A percentile compares a stretch with the other conserved stretches of the same genome.
Conservation (phyloP, 106 monocot species). For the Agapanthus africanus region DNA sequence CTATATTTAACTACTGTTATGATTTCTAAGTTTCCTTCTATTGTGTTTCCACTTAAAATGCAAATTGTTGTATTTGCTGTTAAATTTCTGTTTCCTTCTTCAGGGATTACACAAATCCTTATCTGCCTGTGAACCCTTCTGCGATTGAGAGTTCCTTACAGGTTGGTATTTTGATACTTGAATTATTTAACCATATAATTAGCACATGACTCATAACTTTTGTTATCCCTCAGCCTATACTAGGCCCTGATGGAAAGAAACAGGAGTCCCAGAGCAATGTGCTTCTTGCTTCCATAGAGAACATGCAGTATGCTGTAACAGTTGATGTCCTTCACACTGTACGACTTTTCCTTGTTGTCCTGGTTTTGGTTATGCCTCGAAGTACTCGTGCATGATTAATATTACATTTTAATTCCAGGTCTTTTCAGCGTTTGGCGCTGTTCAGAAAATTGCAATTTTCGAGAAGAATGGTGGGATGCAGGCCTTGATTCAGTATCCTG, state of each 20-base stretch:
- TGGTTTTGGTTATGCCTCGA: neutral
- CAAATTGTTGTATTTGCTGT: neutral
- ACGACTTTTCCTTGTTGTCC: conserved; percentile 8
- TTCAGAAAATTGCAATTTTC: conserved; percentile 89
- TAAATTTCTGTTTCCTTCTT: neutral
- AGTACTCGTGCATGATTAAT: neutral
- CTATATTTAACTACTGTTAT: too few species aligned
- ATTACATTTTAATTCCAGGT: too few species aligned
- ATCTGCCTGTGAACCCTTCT: conserved; percentile 71
- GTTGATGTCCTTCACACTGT: conserved; percentile 77
- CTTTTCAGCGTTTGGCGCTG: conserved; percentile 76
- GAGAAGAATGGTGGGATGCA: conserved; percentile 85
- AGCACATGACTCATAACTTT: too few species aligned
- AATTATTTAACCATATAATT: too few species aligned
- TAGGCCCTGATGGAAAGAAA: conserved; percentile 73
- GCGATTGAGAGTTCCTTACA: conserved; percentile 66
- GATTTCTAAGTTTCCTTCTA: too few species aligned
- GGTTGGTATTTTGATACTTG: too few species aligned
- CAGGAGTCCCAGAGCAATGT: conserved; percentile 57
- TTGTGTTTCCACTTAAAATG: too few species aligned
- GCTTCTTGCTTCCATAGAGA: conserved; percentile 42
- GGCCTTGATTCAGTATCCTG: conserved; percentile 78
- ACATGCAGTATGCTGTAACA: conserved; percentile 44
- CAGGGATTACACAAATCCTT: conserved; percentile 75
- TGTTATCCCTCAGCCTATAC: conserved; percentile 34